Evolutionary conservation across 176 grass and related monocot species (phyloP).

Genomic region (Urochloa ruziziensis): DNA sequence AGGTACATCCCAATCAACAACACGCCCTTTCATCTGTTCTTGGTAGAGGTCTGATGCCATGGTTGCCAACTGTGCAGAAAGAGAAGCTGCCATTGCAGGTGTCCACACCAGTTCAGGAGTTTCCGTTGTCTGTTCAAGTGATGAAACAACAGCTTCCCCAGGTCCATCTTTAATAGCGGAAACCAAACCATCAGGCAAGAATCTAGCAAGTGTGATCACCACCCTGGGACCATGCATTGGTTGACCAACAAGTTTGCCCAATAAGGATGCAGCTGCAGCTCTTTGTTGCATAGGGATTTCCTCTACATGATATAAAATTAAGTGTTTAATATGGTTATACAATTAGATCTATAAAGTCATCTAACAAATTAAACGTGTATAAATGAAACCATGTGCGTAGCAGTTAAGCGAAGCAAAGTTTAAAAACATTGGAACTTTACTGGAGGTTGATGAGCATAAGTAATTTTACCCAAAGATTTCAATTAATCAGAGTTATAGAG

Average conservation of each 20-base stretch:
- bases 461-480: not conserved
- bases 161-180: slow-evolving; percentile 93
- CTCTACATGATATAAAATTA: slow-evolving; percentile 56
- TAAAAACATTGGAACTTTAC: not conserved
- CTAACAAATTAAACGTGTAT: slow-evolving; percentile 6
- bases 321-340: slow-evolving; percentile 27
- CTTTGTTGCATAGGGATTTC: slow-evolving; percentile 94
- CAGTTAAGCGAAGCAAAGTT: not conserved
- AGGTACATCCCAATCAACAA: slow-evolving; percentile 98
- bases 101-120: slow-evolving; percentile 99
- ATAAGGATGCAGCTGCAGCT: slow-evolving; percentile 86
- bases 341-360: slow-evolving; percentile 10
- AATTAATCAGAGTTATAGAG: slow-evolving; percentile 9
- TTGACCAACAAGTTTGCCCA: slow-evolving; percentile 91
- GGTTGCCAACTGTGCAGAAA: slow-evolving; percentile 89
- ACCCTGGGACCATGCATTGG: slow-evolving; percentile 99
- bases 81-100: slow-evolving; percentile 94
- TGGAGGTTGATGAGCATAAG: slow-evolving; percentile 1
- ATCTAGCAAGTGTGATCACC: slow-evolving; percentile 85
- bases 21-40: slow-evolving; percentile 92
- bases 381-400: not conserved
- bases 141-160: slow-evolving; percentile 85
- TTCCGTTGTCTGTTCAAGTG: slow-evolving; percentile 95
- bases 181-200: slow-evolving; percentile 94
- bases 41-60: slow-evolving; percentile 94